phyloP scores from a whole-genome alignment of 1,139 yeast species.

The Debaryomyces nepalensis region DNA sequence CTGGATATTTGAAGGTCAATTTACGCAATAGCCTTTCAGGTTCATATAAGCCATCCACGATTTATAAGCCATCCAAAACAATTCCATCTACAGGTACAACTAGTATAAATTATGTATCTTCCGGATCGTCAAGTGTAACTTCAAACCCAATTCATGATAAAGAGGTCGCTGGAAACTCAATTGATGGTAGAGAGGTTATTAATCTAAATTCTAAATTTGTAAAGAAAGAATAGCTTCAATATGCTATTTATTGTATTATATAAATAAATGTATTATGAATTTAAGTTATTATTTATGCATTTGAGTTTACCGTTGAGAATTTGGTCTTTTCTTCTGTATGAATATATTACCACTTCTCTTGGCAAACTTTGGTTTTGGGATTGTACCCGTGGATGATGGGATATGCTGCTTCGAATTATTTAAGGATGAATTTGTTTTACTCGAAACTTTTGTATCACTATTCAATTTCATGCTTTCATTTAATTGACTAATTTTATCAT shows the following conservation, averaged over 20 bases:
- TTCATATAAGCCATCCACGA: conserved; percentile 3
- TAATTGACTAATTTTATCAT: background rate
- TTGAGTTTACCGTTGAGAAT: conserved; percentile 1
- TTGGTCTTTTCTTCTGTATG: conserved; percentile 17
- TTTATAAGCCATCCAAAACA: conserved; percentile 6
- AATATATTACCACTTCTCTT: conserved; percentile 22
- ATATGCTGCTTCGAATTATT: conserved; percentile 6
- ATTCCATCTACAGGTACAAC: conserved; percentile 12
- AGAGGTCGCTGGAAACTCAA: background rate
- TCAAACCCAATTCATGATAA: background rate
- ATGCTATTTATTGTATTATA: background rate
- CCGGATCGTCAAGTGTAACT: conserved; percentile 5
- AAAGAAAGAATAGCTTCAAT: background rate
- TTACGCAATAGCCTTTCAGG: background rate
- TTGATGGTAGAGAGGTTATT: background rate
- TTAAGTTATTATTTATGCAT: conserved; percentile 6
- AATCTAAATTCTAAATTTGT: background rate
- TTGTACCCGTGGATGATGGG: conserved; percentile 25
- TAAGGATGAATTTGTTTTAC: background rate
- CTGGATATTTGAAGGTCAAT: background rate
- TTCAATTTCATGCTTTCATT: background rate
- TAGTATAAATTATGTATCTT: conserved; percentile 11
- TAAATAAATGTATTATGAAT: conserved; percentile 6
- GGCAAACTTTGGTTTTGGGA: conserved; percentile 20
- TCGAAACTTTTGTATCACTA: background rate